Percentiles rank a stretch among this genome's conserved stretches.
Conservation (phyloP, 1,139 yeast species). For the Saccharomyces hybrid region DNA sequence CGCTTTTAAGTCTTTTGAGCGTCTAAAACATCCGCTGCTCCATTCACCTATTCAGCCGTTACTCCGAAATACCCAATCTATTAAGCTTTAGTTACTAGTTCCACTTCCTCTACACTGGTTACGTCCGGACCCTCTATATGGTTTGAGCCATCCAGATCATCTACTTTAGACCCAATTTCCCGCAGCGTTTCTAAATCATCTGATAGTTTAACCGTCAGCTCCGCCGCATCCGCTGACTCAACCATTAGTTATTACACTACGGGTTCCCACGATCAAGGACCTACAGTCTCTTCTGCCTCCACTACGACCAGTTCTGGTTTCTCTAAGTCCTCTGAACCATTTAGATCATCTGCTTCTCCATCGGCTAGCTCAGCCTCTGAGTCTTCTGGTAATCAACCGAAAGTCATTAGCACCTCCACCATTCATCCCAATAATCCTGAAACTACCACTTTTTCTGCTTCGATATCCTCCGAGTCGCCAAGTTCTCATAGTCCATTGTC, state of each 20-base stretch:
- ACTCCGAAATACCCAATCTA: neutral
- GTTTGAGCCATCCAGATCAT: too few relatives aligned
- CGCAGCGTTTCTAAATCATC: too few relatives aligned
- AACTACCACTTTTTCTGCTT: neutral
- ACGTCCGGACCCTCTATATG: too few relatives aligned
- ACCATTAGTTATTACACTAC: neutral
- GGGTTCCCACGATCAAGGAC: neutral
- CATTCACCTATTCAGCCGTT: neutral
- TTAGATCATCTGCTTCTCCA: neutral
- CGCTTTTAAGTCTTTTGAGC: too few relatives aligned
- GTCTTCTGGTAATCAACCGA: neutral
- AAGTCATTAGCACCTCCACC: neutral
- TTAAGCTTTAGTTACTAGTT: neutral
- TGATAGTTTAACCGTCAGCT: too few relatives aligned
- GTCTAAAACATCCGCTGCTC: neutral
- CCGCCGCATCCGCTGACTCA: too few relatives aligned
- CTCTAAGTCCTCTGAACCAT: neutral
- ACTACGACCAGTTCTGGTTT: neutral
- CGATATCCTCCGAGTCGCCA: neutral
- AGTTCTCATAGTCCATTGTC: too few relatives aligned
- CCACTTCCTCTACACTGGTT: neutral
- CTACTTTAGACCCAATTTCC: too few relatives aligned
- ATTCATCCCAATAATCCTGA: neutral
- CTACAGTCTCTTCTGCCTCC: neutral
- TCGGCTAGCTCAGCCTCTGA: neutral